Base-by-base conservation (phyloP, 441 rosid genomes). In the Adansonia rubrostipa region DNA sequence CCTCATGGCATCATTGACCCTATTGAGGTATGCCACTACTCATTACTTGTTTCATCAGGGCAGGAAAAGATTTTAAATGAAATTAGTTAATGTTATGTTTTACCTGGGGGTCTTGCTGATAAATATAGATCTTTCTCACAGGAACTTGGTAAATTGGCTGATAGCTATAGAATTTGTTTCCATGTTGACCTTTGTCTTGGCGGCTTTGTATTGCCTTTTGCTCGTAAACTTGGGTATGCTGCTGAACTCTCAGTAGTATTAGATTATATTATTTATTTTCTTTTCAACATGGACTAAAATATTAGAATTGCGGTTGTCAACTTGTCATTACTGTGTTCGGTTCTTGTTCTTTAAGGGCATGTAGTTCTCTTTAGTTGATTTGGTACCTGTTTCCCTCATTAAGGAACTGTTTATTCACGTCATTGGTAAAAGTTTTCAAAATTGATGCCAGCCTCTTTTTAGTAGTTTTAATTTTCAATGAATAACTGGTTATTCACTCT, bases 101-200 rank as follows among this genome's bases (percentile, higher is more conserved):
- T 53, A 19, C n/a, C 11, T 65, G 19, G 65, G 62, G 53, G 54
- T 78, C 17, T 51, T 36, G n/a, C 44, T 60, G 5, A 51, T 42
- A 44, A 48, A 48, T 72, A 19, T 77, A 44, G 42, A 61, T 76
- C 75, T 50, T 24, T 79, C 50, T 77, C 84, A 80, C 78, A 94
- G 99, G 99, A 93, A 84, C 98, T 94, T 63, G 99, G 98, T 70
- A 86, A 88, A 67, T 86, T 96, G 85, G 98, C 98, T 82, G 86
- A 78, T 77, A 84, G 87, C 82, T 82, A 81, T 85, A 94, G 94
- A 73, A 87, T 92, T 82, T 96, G 98, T 89, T 81, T 96, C 77
- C 99, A 96, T 82, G 95, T 96, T 62, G 99, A 96, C 89, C 97
- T 94, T 62, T 96, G 99, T 86, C 99, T 96, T 80, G 99, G 99